Evolutionary conservation across 192 early-diverging fungal genomes (phyloP), one percentile per base, ranked within the genome.

Genomic region (Coemansia sp.): DNA sequence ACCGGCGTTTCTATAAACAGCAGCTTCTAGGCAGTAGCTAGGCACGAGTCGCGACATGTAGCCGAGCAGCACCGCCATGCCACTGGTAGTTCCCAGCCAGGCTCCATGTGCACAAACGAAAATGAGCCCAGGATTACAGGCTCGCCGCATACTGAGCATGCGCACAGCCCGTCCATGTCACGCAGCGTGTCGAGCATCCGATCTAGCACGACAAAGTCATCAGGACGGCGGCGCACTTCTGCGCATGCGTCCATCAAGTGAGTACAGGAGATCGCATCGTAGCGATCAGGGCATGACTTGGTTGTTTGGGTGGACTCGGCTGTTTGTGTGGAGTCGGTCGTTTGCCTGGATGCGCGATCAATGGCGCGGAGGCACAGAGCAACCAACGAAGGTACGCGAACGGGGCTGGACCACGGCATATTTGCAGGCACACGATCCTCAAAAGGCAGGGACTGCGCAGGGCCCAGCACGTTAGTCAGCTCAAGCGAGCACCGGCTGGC

Each of bases 61-160:
- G 67, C 59, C 14, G 76, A 74, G 60, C 78, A 81, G 57, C 78
- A 81, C 20, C 66, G 64, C 72, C 71, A 80, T 2, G 25, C 51
- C n/a, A 71, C 64, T 1, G 77, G 77, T 19, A 80, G 20, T 17
- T 59, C 58, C 59, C 68, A 57, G 42, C 21, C 34, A 0, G 51
- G 48, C 8, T 42, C 64, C 3, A 11, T 10, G 8, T 57, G 59
- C 15, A 70, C 60, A 40, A 74, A 53, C 10, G 68, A 42, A 48
- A 71, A 70, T 21, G 65, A 38, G 6, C 46, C 8, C 40, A 52
- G 44, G 11, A 71, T 62, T 31, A 80, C 72, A 2, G 60, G 68
- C 10, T 14, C 36, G 2, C 25, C 55, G 42, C 77, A 80, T 31
- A 65, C 59, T 0, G 77, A 64, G 46, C 77, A 80, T 60, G 50